Evolutionary conservation across 139 green algal genomes (phyloP).

Genomic region (Micromonas pusilla): DNA sequence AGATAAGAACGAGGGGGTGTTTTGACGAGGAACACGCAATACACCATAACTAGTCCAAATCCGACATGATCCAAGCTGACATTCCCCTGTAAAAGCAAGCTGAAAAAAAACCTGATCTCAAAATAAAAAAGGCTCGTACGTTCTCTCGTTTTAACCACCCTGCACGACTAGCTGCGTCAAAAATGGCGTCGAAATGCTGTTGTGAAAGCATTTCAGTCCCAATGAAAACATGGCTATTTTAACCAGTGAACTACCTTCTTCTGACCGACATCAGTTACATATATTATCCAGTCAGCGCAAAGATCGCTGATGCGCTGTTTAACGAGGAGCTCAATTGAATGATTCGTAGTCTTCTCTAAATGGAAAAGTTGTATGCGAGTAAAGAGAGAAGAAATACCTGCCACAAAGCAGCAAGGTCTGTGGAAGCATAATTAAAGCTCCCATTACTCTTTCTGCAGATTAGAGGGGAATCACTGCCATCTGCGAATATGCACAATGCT

Average conservation of each 20-base stretch:
- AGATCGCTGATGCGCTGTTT: not conserved
- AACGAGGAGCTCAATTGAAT: too few species aligned
- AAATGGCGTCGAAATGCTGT: conserved; percentile 88
- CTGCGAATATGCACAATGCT: conserved; percentile 54
- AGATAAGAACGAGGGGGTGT: too few species aligned
- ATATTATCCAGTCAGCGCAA: conserved; percentile 93
- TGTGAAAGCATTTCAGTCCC: too few species aligned
- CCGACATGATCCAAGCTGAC: conserved; percentile 75
- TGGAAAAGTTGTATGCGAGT: too few species aligned
- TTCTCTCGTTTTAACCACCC: conserved; percentile 59
- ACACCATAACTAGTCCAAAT: conserved; percentile 86
- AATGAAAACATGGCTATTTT: too few species aligned
- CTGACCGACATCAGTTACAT: conserved; percentile 93
- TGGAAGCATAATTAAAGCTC: conserved; percentile 91
- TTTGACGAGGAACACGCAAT: too few species aligned
- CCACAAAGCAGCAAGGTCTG: conserved; percentile 79
- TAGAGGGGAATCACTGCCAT: conserved; percentile 54
- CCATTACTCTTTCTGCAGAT: conserved; percentile 95
- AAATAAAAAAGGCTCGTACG: not conserved
- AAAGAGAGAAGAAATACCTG: conserved; percentile 40
- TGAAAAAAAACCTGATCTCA: not conserved
- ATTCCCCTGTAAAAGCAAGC: not conserved
- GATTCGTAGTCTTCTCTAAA: conserved; percentile 70
- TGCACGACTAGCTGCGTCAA: conserved; percentile 63
- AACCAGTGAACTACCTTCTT: conserved; percentile 2